Percentiles rank a stretch among this genome's conserved stretches.
Conservation (phyloP, 768 basidiomycete genomes). For the Trametes punicea region DNA sequence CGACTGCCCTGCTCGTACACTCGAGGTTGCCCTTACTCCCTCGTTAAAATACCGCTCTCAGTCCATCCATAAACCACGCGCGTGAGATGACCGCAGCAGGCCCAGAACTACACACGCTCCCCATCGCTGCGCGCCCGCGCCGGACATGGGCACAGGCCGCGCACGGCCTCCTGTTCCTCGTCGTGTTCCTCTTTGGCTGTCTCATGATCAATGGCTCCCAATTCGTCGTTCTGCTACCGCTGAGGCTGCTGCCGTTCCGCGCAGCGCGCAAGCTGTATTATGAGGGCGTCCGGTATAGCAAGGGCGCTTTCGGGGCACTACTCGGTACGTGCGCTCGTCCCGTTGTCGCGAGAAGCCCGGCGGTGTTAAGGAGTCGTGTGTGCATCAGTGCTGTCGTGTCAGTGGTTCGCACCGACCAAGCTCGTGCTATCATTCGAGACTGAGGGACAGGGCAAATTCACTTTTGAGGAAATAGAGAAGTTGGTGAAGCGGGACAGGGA, state of each 20-base stretch:
- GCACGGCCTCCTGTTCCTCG: constrained; percentile 47
- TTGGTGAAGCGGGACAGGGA: constrained; percentile 53
- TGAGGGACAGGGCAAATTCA: constrained; percentile 61
- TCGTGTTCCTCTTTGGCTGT: constrained; percentile 62
- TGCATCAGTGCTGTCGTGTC: constrained; percentile 65
- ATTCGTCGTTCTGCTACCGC: constrained; percentile 64
- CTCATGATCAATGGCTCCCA: constrained; percentile 72
- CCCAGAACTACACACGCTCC: constrained; percentile 38
- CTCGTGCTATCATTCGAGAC: constrained; percentile 72
- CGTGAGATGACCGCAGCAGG: constrained; percentile 9
- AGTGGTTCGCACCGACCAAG: constrained; percentile 78
- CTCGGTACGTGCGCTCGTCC: constrained; percentile 47
- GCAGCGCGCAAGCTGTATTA: constrained; percentile 57
- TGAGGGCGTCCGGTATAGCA: constrained; percentile 72
- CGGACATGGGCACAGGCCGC: constrained; percentile 51
- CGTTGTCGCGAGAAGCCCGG: background rate
- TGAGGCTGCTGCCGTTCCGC: constrained; percentile 60
- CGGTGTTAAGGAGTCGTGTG: background rate
- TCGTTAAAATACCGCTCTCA: background rate
- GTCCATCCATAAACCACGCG: background rate
- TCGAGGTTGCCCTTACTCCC: too few relatives aligned
- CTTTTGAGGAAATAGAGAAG: constrained; percentile 52
- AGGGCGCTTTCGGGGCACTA: constrained; percentile 76
- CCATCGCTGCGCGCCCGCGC: constrained; percentile 51
- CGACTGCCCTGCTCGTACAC: background rate